These are phyloP conservation scores for Barbatosphaeria neglecta DNA, from an alignment of 495 filamentous ascomycete genomes.

Conservation along the genomic window DNA sequence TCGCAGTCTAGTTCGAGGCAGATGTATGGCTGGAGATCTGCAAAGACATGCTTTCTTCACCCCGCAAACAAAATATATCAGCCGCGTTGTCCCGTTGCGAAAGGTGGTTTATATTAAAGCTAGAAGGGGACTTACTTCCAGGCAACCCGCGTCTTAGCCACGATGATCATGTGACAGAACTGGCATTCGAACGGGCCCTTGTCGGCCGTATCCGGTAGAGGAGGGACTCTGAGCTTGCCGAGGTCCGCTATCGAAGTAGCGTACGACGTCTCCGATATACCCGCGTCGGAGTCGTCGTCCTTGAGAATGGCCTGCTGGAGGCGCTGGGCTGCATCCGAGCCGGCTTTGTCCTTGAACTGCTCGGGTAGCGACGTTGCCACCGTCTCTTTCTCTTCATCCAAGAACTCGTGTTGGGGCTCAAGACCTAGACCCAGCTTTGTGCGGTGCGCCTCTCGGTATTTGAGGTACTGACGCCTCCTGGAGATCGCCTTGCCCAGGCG, in stretches of 20 bases:
- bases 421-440: conserved; percentile 16
- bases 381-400: not conserved
- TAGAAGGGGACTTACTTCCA: conserved; percentile 22
- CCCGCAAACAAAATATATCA: too few relatives aligned
- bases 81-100: too few relatives aligned
- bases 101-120: too few relatives aligned
- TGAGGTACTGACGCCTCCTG: conserved; percentile 21
- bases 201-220: not conserved
- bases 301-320: not conserved
- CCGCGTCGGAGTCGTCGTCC: conserved; percentile 4
- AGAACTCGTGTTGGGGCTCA: not conserved
- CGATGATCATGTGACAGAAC: conserved; percentile 17
- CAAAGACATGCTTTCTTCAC: conserved; percentile 16
- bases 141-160: conserved; percentile 5
- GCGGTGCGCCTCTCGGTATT: conserved; percentile 26
- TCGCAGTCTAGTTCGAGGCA: conserved; percentile 13
- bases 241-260: not conserved
- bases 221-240: conserved; percentile 1
- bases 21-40: conserved; percentile 15
- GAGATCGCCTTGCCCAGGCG: conserved; percentile 28
- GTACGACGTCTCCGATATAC: conserved; percentile 5
- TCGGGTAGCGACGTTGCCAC: conserved; percentile 1
- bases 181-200: conserved; percentile 17
- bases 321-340: not conserved
- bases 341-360: not conserved